Evolutionary conservation across 208 protist species (phyloP).

Genomic region (Trypanosomatidae sp.): DNA sequence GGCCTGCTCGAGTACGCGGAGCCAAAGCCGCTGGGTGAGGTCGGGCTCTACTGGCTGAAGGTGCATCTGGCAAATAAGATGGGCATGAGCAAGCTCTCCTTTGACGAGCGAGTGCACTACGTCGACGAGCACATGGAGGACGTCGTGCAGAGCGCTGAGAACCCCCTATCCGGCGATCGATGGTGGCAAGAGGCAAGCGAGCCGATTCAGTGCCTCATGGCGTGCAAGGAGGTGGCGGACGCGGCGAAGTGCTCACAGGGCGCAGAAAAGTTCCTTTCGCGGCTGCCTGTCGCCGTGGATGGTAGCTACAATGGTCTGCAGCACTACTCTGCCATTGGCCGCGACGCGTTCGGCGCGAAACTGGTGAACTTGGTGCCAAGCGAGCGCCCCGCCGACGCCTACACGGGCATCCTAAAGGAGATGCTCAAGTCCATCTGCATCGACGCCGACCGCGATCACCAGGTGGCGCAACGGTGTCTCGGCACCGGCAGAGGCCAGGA

Average conservation of each 20-base stretch:
- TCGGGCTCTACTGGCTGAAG: constrained; percentile 97
- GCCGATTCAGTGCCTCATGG: constrained; percentile 96
- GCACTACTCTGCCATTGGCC: constrained; percentile 98
- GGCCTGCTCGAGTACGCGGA: constrained; percentile 96
- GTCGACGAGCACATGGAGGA: constrained; percentile 93
- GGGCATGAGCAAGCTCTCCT: constrained; percentile 96
- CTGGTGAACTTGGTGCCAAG: constrained; percentile 96
- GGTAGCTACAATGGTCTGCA: constrained; percentile 98
- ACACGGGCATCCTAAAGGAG: constrained; percentile 95
- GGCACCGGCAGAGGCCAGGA: constrained; percentile 86
- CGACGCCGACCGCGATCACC: constrained; percentile 81
- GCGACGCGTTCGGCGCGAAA: constrained; percentile 95
- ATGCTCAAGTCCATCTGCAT: constrained; percentile 87
- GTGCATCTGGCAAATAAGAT: constrained; percentile 98
- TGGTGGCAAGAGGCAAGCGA: constrained; percentile 96
- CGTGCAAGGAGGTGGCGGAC: constrained; percentile 94
- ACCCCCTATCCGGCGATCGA: constrained; percentile 71
- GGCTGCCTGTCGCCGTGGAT: constrained; percentile 97
- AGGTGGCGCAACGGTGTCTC: constrained; percentile 84
- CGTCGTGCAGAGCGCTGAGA: constrained; percentile 85
- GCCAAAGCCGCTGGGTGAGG: constrained; percentile 90
- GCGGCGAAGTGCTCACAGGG: constrained; percentile 90
- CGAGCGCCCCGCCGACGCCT: constrained; percentile 95
- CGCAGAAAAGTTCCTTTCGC: constrained; percentile 85
- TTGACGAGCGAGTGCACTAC: constrained; percentile 95